These are phyloP conservation scores for Sutorius eximius DNA, from an alignment of 1,284 basidiomycete species.

Conservation along the genomic window DNA sequence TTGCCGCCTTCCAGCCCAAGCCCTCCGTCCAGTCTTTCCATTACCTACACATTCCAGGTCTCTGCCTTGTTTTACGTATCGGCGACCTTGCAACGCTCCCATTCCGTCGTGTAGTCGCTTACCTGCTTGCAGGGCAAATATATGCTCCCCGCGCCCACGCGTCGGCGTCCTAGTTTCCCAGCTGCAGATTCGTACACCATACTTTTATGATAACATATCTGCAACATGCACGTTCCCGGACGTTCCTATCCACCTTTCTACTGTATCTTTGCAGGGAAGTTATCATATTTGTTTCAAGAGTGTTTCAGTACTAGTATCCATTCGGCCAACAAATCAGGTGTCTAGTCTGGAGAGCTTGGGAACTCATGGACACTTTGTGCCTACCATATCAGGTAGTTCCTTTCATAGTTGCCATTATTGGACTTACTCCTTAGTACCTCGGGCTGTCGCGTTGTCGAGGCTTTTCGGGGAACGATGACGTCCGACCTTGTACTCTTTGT, in stretches of 20 bases:
- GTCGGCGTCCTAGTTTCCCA: constrained; percentile 17
- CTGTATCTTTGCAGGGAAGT: constrained; percentile 12
- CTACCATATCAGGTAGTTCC: constrained; percentile 32
- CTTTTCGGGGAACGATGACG: constrained; percentile 6
- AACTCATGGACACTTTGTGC: constrained; percentile 17
- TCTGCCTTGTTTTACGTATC: constrained; percentile 31
- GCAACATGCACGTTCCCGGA: constrained; percentile 11
- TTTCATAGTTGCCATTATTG: constrained; percentile 29
- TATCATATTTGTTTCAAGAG: constrained; percentile 7
- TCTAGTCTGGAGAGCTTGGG: background rate
- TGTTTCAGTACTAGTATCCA: constrained; percentile 24
- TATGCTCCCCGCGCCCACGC: constrained; percentile 22
- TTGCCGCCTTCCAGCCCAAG: constrained; percentile 33
- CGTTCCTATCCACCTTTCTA: constrained; percentile 1
- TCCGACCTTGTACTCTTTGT: constrained; percentile 28
- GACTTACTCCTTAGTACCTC: constrained; percentile 15
- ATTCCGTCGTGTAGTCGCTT: constrained; percentile 26
- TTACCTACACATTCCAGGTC: constrained; percentile 27
- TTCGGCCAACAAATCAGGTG: background rate
- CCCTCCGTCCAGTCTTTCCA: constrained; percentile 7
- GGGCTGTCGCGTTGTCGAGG: background rate
- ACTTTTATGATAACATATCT: constrained; percentile 5
- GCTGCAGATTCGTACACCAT: background rate
- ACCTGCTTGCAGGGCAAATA: constrained; percentile 25
- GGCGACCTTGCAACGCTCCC: constrained; percentile 32